Percentiles rank a stretch among this genome's conserved stretches.
Conservation (phyloP, 2,329 filamentous ascomycete species). For the Colletotrichum sp. region DNA sequence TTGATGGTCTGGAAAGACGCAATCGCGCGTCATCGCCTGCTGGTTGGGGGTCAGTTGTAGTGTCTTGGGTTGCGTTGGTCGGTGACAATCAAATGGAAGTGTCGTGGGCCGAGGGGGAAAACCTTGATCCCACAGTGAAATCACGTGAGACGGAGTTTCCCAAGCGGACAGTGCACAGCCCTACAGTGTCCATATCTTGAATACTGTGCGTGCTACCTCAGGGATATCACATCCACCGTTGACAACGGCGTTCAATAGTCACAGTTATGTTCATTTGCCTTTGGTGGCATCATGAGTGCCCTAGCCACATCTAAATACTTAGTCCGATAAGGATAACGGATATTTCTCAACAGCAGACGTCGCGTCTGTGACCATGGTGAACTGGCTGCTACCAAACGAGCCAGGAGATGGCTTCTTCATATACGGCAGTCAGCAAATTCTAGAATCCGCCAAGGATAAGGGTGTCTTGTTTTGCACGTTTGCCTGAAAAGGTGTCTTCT, state of each 20-base stretch:
- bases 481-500: too few relatives aligned
- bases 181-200: background rate
- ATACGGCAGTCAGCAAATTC: background rate
- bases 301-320: background rate
- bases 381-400: background rate
- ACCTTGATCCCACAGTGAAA: background rate
- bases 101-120: conserved; percentile 14
- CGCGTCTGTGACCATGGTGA: background rate
- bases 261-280: background rate
- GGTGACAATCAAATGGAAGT: background rate
- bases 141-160: conserved; percentile 7
- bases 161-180: background rate
- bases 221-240: background rate
- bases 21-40: background rate
- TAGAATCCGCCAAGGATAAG: background rate
- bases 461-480: background rate
- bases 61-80: background rate
- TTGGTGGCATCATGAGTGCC: background rate
- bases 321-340: background rate
- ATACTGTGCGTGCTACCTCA: background rate
- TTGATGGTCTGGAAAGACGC: background rate
- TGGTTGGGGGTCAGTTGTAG: conserved; percentile 2
- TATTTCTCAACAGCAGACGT: background rate
- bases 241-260: background rate
- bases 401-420: background rate